Base-by-base conservation (phyloP, 805 yeast species). In the Yarrowia yakushimensis region DNA sequence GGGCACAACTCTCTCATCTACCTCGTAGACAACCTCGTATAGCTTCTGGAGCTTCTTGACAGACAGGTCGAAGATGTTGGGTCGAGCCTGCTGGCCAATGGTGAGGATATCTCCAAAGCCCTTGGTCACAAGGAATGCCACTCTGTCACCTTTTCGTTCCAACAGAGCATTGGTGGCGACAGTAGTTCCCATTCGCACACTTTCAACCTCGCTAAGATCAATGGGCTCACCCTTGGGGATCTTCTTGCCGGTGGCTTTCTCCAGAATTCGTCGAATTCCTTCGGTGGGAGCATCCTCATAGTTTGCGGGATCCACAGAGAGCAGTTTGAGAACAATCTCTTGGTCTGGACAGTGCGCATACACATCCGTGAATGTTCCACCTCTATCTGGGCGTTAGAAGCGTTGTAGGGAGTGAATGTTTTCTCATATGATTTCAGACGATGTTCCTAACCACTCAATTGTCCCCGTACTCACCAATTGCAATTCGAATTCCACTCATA, bases 151-250 rank as follows among this genome's bases (percentile, higher is more conserved):
- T 70, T 91, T 91, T 66, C 98, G 81, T 71, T 93, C 98, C 64
- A 93, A 78, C 33, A 94, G 79, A 1, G 98, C 97, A 75, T 93
- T 93, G 8, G 98, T 93, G 1, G 99, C 98, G 11, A 91, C 94
- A 0, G 97, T 92, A 4, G 97, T 91, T 2, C 97, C 97, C 88
- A 92, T 86, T 63, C 96, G 78, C 52, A 91, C 83, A 43, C 85
- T 81, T 61, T 83, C 84, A 37, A 90, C 87, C 2, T 75, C 74
- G 6, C 65, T 55, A 25, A 75, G 62, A 3, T 86, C 90, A 64
- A 91, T 73, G 3, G 82, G 84, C 36, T 73, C 72, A 9, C 82
- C 82, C 57, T 88, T 78, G 3, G 91, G 86, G 57, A 88, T 87
- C 10, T 70, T 54, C 7, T 70, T 72, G 0, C 82, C 81, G 0